Evolutionary conservation across 306 rosid species (phyloP).

Genomic region (Dalbergia oliveri): DNA sequence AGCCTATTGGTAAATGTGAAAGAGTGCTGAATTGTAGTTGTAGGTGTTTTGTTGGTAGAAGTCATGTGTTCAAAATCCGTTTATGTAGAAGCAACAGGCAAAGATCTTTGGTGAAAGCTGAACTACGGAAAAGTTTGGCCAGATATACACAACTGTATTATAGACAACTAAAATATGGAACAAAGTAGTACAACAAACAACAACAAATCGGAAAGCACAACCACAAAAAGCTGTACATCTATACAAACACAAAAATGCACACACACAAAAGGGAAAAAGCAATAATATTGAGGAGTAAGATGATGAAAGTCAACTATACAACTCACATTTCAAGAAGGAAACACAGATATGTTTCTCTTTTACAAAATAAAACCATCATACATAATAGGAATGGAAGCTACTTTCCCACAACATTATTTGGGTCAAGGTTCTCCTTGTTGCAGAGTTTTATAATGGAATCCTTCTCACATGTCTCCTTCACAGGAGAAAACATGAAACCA

Average conservation of each 20-base stretch:
- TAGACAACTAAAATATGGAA: not conserved
- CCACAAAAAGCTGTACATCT: not conserved
- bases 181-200: not conserved
- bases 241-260: no score
- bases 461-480: conserved; percentile 47
- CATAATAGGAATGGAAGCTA: conserved; percentile 39
- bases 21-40: no score
- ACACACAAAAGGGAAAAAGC: not conserved
- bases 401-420: conserved; percentile 46
- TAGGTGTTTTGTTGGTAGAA: not conserved
- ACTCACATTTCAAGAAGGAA: conserved; percentile 48
- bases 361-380: conserved; percentile 33
- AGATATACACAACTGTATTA: not conserved
- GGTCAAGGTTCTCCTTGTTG: conserved; percentile 61
- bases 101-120: no score
- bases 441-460: conserved; percentile 44
- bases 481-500: conserved; percentile 49
- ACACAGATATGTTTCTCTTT: conserved; percentile 13
- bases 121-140: no score
- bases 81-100: no score
- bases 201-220: not conserved
- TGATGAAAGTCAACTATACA: not conserved
- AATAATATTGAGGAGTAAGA: not conserved
- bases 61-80: not conserved
- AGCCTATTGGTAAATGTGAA: not conserved